Base-by-base conservation (phyloP, 1,284 basidiomycete species). In the Apiotrichum mycotoxinovorans region DNA sequence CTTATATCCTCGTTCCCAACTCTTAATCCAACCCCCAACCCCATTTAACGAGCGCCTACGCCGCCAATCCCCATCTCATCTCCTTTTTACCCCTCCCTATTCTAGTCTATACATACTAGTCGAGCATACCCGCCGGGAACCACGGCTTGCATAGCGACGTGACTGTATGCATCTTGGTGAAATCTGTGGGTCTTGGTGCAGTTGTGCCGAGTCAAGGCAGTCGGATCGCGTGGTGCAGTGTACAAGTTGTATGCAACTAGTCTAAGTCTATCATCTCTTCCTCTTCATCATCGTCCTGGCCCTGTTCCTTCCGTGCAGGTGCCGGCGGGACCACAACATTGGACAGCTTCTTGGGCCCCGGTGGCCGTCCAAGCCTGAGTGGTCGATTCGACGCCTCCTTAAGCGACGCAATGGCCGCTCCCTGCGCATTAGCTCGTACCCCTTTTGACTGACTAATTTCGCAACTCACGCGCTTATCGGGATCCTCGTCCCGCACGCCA, bases 251-350 rank as follows among this genome's bases (percentile, higher is more conserved):
- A 42, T 42, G 41, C 22, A 42, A 20, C 30, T 57, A 64, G 48
- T 68, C 66, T 17, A 69, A 57, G 56, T 69, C 67, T 15, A 69
- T 59, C 67, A 66, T 66, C 15, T 35, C 55, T 23, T 65, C 63
- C 10, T 61, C 63, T 0, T 52, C 61, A 1, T 53, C 48, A 10
- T 52, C 53, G 12, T 23, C 20, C n/a, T n/a, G n/a, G n/a, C n/a
- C n/a, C n/a, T n/a, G n/a, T 11, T 22, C 30, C 11, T 27, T 30
- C 14, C 26, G 42, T 0, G 9, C 34, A 18, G 34, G 15, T 8
- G 45, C 14, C 18, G 23, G 48, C 3, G 52, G 51, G 14, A 51
- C 56, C 23, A 47, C 45, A 25, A 56, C 59, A 20, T 49, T 48
- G 22, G 37, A 38, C 30, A 43, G 20, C 33, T 33, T 49, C 52